Evolutionary conservation across 2,329 filamentous ascomycete genomes (phyloP).

Genomic region (Pestalotiopsis sp.): DNA sequence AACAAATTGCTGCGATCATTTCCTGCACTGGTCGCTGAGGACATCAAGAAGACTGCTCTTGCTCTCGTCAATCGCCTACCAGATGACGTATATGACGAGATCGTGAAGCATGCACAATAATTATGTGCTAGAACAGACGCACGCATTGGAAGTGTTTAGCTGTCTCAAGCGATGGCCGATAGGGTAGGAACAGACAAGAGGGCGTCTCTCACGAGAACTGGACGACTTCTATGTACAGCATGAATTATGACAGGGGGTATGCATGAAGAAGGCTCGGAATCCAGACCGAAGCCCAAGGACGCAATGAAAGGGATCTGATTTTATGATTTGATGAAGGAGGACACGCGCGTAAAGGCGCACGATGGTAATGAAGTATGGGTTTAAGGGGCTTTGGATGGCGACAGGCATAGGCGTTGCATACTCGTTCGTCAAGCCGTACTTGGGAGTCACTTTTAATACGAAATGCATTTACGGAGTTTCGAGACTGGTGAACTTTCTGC

Average conservation of each 20-base stretch:
- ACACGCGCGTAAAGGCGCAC: background rate
- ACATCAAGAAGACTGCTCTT: conserved; percentile 83
- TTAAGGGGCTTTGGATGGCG: background rate
- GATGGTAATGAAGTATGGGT: background rate
- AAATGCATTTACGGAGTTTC: too few species aligned
- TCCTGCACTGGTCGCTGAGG: conserved; percentile 79
- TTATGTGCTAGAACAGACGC: background rate
- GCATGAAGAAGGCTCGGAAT: conserved; percentile 5
- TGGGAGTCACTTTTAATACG: too few species aligned
- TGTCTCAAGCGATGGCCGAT: background rate
- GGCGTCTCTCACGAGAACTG: conserved; percentile 1
- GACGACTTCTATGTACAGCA: background rate
- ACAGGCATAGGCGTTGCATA: background rate
- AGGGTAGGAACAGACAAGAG: background rate
- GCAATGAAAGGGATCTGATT: background rate
- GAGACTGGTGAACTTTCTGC: too few species aligned
- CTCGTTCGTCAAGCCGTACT: too few species aligned
- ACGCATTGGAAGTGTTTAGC: background rate
- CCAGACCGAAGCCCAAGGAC: background rate
- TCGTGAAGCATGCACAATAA: conserved; percentile 83
- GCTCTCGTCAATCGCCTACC: conserved; percentile 89
- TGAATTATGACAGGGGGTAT: background rate
- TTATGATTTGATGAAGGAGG: background rate
- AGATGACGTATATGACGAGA: conserved; percentile 85
- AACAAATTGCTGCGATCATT: conserved; percentile 91